Evolutionary conservation across 371 early-diverging fungal genomes (phyloP).

Genomic region (Mucor saturninus): DNA sequence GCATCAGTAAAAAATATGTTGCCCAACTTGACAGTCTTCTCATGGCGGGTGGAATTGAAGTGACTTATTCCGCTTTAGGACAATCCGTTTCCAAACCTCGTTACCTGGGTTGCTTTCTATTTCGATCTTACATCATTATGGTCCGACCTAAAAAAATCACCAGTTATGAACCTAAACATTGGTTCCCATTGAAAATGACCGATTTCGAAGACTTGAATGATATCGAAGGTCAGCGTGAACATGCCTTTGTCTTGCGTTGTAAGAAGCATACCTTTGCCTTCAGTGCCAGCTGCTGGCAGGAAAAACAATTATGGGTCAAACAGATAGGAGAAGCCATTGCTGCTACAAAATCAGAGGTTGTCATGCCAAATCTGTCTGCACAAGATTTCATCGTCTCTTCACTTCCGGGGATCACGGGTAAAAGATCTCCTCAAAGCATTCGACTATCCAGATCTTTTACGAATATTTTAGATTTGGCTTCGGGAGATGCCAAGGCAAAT

Average conservation of each 20-base stretch:
- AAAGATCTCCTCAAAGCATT: slow-evolving; percentile 21
- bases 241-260: slow-evolving; percentile 44
- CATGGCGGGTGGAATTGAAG: slow-evolving; percentile 48
- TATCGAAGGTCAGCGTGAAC: slow-evolving; percentile 46
- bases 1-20: slow-evolving; percentile 36
- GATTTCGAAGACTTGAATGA: slow-evolving; percentile 51
- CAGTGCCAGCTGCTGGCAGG: slow-evolving; percentile 49
- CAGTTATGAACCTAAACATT: slow-evolving; percentile 60
- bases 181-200: slow-evolving; percentile 59
- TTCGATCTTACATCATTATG: slow-evolving; percentile 56
- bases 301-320: slow-evolving; percentile 48
- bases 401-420: slow-evolving; percentile 31
- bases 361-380: slow-evolving; percentile 1
- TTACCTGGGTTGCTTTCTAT: slow-evolving; percentile 62
- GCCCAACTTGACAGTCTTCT: slow-evolving; percentile 39
- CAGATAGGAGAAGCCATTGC: slow-evolving; percentile 22
- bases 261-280: slow-evolving; percentile 53
- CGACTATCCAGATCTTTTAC: slow-evolving; percentile 39
- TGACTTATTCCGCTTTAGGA: slow-evolving; percentile 47
- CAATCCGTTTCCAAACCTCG: slow-evolving; percentile 43
- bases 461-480: slow-evolving; percentile 21
- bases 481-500: neutral
- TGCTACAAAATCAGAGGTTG: slow-evolving; percentile 1
- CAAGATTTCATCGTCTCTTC: slow-evolving; percentile 40
- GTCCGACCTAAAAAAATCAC: slow-evolving; percentile 59